Base-by-base conservation (phyloP, 2,329 filamentous ascomycete species). In the Xylariaceae sp. region DNA sequence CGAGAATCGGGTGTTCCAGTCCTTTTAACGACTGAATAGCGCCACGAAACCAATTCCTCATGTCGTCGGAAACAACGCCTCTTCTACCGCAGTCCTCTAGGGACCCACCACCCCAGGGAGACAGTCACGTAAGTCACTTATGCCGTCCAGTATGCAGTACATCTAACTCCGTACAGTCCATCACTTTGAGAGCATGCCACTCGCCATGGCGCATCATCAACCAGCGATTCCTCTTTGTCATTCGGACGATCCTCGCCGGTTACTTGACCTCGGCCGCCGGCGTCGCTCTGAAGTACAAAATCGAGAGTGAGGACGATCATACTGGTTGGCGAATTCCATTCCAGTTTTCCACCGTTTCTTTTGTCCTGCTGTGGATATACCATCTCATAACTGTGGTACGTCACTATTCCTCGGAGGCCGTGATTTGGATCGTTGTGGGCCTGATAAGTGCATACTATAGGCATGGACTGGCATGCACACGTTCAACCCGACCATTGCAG, bases 391-490 rank as follows among this genome's bases (percentile, higher is more conserved):
- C 75, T 34, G 78, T 80, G 63, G 80, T 82, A 62, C 66, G 80
- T 74, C 23, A 11, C n/a, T 2, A 1, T 15, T 44, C 4, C 23
- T 13, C 10, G n/a, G 9, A 17, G 17, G n/a, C 30, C 23, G 2
- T 51, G 9, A n/a, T 47, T 23, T 47, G 9, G n/a, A 15, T 51
- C 10, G 5, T 37, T 10, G 45, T 49, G 37, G 15, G 15, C 45
- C 53, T 63, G 15, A 63, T 49, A 17, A 2, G 7, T 34, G 10
- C 34, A 35, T 17, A 11, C 55, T 10, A 52, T 57, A 82, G 80
- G 71, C 71, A 34, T 83, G 80, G 80, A 81, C 79, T 0, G 78
- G 77, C 53, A 80, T 80, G 52, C 80, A 83, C 64, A 71, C 81
- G 34, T 77, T 80, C 66, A 77, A 76, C 55, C 79, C 79, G 0